Conservation (phyloP, 352 stramenopile genomes). For the Phytophthora kernoviae region DNA sequence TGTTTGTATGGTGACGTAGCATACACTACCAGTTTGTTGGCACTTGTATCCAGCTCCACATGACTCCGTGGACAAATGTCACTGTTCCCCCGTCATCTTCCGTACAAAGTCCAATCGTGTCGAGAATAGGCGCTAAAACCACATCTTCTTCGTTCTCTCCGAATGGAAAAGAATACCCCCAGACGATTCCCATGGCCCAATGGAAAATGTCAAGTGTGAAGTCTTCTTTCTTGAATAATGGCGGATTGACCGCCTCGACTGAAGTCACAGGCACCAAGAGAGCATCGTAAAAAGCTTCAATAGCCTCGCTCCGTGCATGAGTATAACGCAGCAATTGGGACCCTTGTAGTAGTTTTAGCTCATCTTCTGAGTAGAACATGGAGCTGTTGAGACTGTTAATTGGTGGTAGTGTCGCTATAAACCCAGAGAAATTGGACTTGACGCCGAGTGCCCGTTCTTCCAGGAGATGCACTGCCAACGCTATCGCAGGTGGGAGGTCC, state of each 20-base stretch:
- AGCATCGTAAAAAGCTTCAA: constrained; percentile 47
- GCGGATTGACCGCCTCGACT: constrained; percentile 37
- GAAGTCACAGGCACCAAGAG: constrained; percentile 45
- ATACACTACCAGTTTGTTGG: constrained; percentile 40
- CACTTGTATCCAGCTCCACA: constrained; percentile 31
- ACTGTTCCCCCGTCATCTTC: constrained; percentile 22
- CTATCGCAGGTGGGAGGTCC: constrained; percentile 45
- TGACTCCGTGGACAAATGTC: constrained; percentile 26
- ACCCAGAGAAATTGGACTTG: constrained; percentile 45
- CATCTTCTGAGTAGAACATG: constrained; percentile 44
- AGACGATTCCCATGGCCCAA: constrained; percentile 55
- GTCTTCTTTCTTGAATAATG: constrained; percentile 47
- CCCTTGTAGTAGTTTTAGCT: constrained; percentile 40
- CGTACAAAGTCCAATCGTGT: constrained; percentile 46
- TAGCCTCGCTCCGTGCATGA: constrained; percentile 27
- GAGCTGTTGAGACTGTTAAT: constrained; percentile 38
- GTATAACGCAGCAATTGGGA: constrained; percentile 47
- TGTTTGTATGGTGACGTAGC: constrained; percentile 29
- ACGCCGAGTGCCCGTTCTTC: constrained; percentile 45
- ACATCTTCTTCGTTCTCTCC: constrained; percentile 31
- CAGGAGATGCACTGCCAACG: constrained; percentile 47
- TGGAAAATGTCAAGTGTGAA: constrained; percentile 52
- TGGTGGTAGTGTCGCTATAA: constrained; percentile 34
- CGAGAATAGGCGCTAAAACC: constrained; percentile 44
- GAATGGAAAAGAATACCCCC: constrained; percentile 40